A percentile compares a stretch with the other conserved stretches of the same genome.
Conservation (phyloP, 179 eudicot species). For the Silene coronaria region DNA sequence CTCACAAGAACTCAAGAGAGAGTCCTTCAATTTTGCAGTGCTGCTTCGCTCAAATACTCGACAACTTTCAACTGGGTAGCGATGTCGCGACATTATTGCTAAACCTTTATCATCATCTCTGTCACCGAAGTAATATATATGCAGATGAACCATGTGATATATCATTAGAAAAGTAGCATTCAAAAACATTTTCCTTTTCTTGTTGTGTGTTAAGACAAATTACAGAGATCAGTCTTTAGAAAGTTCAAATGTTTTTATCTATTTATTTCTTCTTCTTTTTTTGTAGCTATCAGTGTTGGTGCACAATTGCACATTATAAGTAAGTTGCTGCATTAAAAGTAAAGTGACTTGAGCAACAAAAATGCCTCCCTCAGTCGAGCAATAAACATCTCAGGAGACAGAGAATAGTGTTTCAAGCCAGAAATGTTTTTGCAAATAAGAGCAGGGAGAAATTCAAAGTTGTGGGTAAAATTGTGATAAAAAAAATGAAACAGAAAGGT, state of each 20-base stretch:
- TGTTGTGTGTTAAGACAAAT: neutral
- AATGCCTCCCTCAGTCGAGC: slow-evolving; percentile 5
- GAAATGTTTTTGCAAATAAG: neutral
- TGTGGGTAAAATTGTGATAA: neutral
- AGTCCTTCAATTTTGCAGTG: slow-evolving; percentile 48
- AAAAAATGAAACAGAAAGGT: neutral
- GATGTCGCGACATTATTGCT: slow-evolving; percentile 93
- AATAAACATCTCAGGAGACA: neutral
- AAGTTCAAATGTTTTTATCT: neutral
- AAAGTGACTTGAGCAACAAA: neutral
- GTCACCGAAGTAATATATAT: slow-evolving; percentile 22
- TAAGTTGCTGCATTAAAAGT: neutral
- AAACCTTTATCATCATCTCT: slow-evolving; percentile 96
- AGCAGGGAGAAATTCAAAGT: neutral
- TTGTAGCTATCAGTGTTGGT: neutral
- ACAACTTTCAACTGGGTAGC: slow-evolving; percentile 71
- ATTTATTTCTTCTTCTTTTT: neutral
- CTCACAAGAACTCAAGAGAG: slow-evolving; percentile 40
- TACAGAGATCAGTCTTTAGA: neutral
- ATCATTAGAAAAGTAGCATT: neutral
- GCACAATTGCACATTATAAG: neutral
- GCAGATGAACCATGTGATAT: slow-evolving; percentile 12
- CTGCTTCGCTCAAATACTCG: slow-evolving; percentile 75
- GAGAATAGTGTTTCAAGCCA: neutral
- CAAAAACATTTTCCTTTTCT: neutral